Evolutionary conservation across 2,329 filamentous ascomycete genomes (phyloP), one percentile per base, ranked within the genome.

Genomic region (Cladosporium oxysporum): DNA sequence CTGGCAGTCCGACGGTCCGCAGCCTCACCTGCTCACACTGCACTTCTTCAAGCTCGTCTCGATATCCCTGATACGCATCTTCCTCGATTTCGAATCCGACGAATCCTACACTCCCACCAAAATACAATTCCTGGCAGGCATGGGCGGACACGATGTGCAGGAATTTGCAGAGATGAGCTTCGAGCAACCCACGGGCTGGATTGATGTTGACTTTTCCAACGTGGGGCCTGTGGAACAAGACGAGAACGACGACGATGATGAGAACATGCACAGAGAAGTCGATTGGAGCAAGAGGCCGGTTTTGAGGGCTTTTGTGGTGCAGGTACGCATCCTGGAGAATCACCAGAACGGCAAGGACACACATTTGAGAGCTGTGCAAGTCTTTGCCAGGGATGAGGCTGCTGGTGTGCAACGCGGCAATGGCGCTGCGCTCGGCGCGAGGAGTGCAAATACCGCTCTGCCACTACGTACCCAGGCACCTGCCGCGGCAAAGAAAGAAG

Each of bases 341-440:
- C 95, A 99, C 77, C 95, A 99, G 80, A 99, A 99, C 77, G 95
- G 95, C 69, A 99, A 99, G 78, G 95, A 99, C 77, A 99, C 95
- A n/a, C 95, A 99, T 82, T 85, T 99, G 28, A 86, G 95, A 18
- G 94, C 93, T 1, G 86, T 99, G 77, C 96, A 97, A 80, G 90
- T 98, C 11, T 99, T 89, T 74, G 84, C 87, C 3, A 71, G 76
- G 61, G 82, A 84, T 55, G 76, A 78, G 49, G 68, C 68, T 28
- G 71, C 72, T n/a, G 53, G 63, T 26, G 63, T 47, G 33, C 63
- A 58, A 50, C 37, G 63, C 14, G 63, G 63, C 7, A 50, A 55
- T 18, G 57, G 57, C 5, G 33, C 57, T 47, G 37, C 58, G 5
- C 57, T 65, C 3, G 26, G 63, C n/a, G 26, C 29, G 57, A 59